phyloP scores from a whole-genome alignment of 164 flowering plant species.

The Umbellularia californica region DNA sequence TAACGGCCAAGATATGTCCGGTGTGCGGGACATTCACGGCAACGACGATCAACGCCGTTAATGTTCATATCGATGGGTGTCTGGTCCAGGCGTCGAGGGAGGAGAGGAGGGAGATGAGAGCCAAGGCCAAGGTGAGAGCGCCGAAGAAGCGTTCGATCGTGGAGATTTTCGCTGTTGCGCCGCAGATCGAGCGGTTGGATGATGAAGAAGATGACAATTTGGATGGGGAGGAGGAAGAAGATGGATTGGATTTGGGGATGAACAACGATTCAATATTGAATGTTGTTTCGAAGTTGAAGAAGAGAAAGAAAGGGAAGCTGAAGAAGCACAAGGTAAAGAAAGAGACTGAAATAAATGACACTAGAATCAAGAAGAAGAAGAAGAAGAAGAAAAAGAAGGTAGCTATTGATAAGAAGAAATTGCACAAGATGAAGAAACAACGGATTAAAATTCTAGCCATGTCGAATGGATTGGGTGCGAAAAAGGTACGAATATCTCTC shows the following conservation, averaged over 20 bases:
- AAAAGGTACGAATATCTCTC: conserved; percentile 5
- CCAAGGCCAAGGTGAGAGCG: conserved; percentile 22
- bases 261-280: neutral
- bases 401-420: neutral
- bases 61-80: conserved; percentile 33
- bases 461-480: neutral
- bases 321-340: conserved; percentile 2
- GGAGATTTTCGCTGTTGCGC: conserved; percentile 57
- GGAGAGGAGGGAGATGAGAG: conserved; percentile 20
- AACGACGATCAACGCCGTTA: conserved; percentile 32
- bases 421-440: neutral
- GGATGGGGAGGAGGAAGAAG: neutral
- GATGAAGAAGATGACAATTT: conserved; percentile 9
- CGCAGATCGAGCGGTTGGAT: conserved; percentile 28
- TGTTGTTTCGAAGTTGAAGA: neutral
- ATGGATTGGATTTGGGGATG: neutral
- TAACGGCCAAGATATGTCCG: conserved; percentile 35
- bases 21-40: conserved; percentile 34
- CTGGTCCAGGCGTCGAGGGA: conserved; percentile 21
- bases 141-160: conserved; percentile 61
- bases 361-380: neutral
- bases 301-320: conserved; percentile 1
- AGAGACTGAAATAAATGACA: neutral
- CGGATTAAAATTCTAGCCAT: neutral
- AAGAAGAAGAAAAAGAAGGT: neutral